These are phyloP conservation scores for Pittosporum tobira DNA, from an alignment of 129 eudicot genomes.

Conservation along the genomic window DNA sequence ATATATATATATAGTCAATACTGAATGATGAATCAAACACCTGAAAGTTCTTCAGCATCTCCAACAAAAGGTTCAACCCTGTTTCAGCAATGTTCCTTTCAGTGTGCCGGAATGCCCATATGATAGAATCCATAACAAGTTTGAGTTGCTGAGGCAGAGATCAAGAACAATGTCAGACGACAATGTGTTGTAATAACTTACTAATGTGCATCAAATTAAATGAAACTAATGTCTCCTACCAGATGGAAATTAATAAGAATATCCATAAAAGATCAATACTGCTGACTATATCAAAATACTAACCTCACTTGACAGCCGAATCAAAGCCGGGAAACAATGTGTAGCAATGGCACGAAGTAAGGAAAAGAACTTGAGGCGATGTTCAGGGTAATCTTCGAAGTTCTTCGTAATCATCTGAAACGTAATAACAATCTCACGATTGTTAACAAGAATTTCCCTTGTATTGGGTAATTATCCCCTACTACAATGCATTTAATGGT, in stretches of 20 bases:
- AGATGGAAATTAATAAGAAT: neutral
- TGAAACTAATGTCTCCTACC: neutral
- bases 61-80: constrained; percentile 84
- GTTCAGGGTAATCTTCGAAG: constrained; percentile 98
- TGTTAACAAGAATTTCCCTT: neutral
- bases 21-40: constrained; percentile 23
- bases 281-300: constrained; percentile 12
- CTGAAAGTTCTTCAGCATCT: constrained; percentile 94
- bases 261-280: neutral
- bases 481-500: neutral
- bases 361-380: constrained; percentile 91
- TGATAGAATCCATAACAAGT: constrained; percentile 96
- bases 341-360: constrained; percentile 92
- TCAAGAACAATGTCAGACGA: constrained; percentile 2
- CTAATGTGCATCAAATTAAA: neutral
- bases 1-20: too few relatives aligned
- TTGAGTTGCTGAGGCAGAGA: constrained; percentile 67
- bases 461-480: neutral
- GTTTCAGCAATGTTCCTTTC: constrained; percentile 97
- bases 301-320: constrained; percentile 82
- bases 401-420: constrained; percentile 94
- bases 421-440: neutral
- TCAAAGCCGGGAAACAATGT: constrained; percentile 87
- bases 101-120: constrained; percentile 99
- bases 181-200: neutral